Base-by-base conservation (phyloP, 371 early-diverging fungal species). In the Dichotomocladium elegans region DNA sequence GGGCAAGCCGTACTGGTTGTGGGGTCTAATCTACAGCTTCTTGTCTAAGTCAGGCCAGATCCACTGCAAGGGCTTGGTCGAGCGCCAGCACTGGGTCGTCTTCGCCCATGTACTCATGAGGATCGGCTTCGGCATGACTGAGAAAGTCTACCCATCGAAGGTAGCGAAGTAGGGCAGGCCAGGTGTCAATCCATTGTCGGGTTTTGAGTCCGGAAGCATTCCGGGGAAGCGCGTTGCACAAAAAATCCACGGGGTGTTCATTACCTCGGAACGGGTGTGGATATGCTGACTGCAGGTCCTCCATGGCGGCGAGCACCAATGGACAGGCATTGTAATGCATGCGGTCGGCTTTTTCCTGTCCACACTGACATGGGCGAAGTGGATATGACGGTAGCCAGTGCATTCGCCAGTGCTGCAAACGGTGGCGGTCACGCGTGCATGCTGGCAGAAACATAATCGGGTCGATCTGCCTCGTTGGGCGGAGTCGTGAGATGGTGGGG, bases 391-490 rank as follows among this genome's bases (percentile, higher is more conserved):
- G 49, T 10, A 49, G 22, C 49, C 49, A 49, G 34, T 30, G 34
- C 31, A 49, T 30, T 9, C 49, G 34, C 49, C 49, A 49, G 31
- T 49, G 25, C 15, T 28, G 14, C 28, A 47, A 22, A n/a, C 49
- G 49, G 22, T 49, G 49, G 8, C 49, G 49, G 30, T 19, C 31
- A 19, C 9, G 12, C 5, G 33, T 34, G 34, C 14, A 10, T 10
- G 14, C 12, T 3, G 49, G 49, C 9, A 49, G 35, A 6, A 34
- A 33, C 14, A 33, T 10, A 34, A 49, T 27, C 10, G 49, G 49
- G 15, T 49, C 49, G 22, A 15, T 22, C 9, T 10, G 45, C 21
- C 45, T 9, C 14, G 4, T 9, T 12, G 45, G 24, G 25, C 9
- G 45, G 4, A 21, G n/a, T 9, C 45, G 45, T 14, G 41, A 14